Evolutionary conservation across 768 basidiomycete species (phyloP), one percentile per base, ranked within the genome.

Genomic region (Fomitopsis serialis): DNA sequence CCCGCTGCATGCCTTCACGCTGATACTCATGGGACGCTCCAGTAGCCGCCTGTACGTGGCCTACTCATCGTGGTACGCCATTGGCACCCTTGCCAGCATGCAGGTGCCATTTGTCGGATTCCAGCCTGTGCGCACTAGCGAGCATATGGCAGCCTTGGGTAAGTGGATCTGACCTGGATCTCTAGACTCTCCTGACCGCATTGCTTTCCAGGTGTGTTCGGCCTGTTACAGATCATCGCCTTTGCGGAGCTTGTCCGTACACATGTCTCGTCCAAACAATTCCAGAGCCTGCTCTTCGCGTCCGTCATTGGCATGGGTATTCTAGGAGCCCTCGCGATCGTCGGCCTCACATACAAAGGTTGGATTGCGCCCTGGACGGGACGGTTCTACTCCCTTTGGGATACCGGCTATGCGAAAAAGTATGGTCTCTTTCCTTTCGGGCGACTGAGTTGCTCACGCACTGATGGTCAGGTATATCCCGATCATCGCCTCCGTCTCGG

Each of bases 351-450:
- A 0, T 89, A 91, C 72, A 89, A 85, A 55, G 96, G 95, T 19
- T 90, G 85, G 81, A 98, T 99, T 61, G 95, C 96, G 3, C 96
- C 96, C 0, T 99, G 97, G 95, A 98, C 96, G n/a, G 97, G 97
- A 36, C 87, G 97, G 53, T 98, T 99, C 79, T 99, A 99, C 71
- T 97, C 94, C 0, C 77, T 99, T 2, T 99, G 97, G 97, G 97
- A 99, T 69, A 98, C 96, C 0, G 96, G 93, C 29, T 99, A 99
- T 64, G 97, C 97, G 49, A 97, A 96, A 71, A 95, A 96, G 92
- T 95, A 64, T 34, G 49, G 36, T 17, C 13, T 45, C 25, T 21
- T 40, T 37, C 43, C 42, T 24, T n/a, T 17, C 3, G 9, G 3
- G 42, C 21, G 49, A 32, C 37, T 13, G 12, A 19, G 54, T 32